These are phyloP conservation scores for Dactylis glomerata DNA, from an alignment of 176 grass and related monocot species.

Conservation along the genomic window DNA sequence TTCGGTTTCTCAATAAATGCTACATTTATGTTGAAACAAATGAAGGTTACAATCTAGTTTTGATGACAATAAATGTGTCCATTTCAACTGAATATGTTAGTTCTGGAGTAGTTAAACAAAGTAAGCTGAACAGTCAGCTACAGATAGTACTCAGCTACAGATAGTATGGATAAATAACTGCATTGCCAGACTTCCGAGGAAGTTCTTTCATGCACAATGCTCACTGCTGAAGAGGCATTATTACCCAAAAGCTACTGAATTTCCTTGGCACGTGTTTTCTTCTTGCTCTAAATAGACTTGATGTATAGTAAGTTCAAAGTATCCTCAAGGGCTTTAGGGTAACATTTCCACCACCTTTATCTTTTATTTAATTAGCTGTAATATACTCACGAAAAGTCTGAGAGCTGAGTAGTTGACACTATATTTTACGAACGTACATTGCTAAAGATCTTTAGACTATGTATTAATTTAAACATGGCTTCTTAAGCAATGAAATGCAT, in stretches of 20 bases:
- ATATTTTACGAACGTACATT: background rate
- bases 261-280: background rate
- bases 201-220: background rate
- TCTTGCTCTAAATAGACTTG: slow-evolving; percentile 7
- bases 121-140: slow-evolving; percentile 5
- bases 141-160: background rate
- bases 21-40: slow-evolving; percentile 22
- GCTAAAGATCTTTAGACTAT: background rate
- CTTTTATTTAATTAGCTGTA: no score
- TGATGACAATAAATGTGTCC: background rate
- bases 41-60: slow-evolving; percentile 13
- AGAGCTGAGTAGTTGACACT: background rate
- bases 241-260: background rate
- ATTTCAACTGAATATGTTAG: slow-evolving; percentile 14
- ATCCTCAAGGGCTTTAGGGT: slow-evolving; percentile 14
- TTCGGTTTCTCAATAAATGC: slow-evolving; percentile 25
- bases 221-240: slow-evolving; percentile 6
- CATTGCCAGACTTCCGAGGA: background rate
- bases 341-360: background rate
- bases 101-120: slow-evolving; percentile 24
- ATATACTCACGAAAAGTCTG: background rate
- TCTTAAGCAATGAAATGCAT: slow-evolving; percentile 16
- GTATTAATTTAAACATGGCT: background rate
- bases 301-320: background rate
- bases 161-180: slow-evolving; percentile 2